These are phyloP conservation scores for Umbelopsis sp. DNA, from an alignment of 192 early-diverging fungal genomes.

Conservation along the genomic window DNA sequence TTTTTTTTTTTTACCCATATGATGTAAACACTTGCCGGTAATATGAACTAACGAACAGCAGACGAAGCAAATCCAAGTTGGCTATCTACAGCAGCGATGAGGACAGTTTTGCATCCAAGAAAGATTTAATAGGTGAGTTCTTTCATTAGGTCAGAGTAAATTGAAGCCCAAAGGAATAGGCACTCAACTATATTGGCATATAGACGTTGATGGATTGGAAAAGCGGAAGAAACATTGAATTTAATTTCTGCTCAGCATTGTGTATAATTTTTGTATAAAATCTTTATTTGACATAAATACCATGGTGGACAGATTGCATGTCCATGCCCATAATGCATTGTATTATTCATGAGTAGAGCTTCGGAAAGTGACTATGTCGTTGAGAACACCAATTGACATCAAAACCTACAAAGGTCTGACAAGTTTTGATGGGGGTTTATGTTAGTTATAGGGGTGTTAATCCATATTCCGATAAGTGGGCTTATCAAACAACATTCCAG, in stretches of 20 bases:
- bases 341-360: no score
- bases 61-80: constrained; percentile 18
- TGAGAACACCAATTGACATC: background rate
- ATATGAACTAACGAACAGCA: background rate
- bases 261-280: constrained; percentile 11
- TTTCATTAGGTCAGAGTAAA: background rate
- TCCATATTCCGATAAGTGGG: no score
- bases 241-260: background rate
- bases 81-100: constrained; percentile 12
- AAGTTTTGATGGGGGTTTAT: no score
- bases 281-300: background rate
- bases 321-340: no score
- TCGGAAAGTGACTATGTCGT: background rate
- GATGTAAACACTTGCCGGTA: background rate
- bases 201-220: background rate
- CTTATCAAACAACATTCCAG: no score
- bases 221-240: background rate
- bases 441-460: no score
- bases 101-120: background rate
- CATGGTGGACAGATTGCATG: background rate
- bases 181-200: background rate
- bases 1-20: background rate
- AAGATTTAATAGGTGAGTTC: background rate
- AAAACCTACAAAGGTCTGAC: no score
- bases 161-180: background rate